phyloP scores from a whole-genome alignment of 805 yeast species.

The Candida krabiensis region DNA sequence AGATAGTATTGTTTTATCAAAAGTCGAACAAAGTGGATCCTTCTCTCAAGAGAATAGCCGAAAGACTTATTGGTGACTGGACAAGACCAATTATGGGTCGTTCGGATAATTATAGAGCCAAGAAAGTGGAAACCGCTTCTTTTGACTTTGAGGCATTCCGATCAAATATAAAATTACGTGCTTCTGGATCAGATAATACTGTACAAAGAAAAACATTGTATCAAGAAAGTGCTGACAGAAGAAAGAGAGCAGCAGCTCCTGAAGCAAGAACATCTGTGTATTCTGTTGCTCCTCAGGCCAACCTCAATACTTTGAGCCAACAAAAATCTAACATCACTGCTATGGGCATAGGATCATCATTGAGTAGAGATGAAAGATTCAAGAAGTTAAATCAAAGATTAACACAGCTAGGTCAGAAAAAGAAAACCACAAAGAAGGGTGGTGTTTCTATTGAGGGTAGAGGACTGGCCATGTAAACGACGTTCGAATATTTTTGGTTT shows the following conservation, averaged over 20 bases:
- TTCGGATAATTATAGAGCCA: slow-evolving; percentile 90
- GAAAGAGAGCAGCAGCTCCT: slow-evolving; percentile 97
- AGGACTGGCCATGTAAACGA: slow-evolving; percentile 32
- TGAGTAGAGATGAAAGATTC: slow-evolving; percentile 74
- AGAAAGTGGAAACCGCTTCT: slow-evolving; percentile 64
- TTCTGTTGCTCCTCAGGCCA: slow-evolving; percentile 84
- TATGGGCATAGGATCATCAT: slow-evolving; percentile 50
- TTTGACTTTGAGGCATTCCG: slow-evolving; percentile 61
- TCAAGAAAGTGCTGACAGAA: slow-evolving; percentile 86
- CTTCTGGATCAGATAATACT: slow-evolving; percentile 29
- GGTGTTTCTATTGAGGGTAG: slow-evolving; percentile 84
- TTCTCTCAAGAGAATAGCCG: slow-evolving; percentile 82
- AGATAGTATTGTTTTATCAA: slow-evolving; percentile 90
- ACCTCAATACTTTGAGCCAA: slow-evolving; percentile 43
- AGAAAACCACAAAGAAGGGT: slow-evolving; percentile 54
- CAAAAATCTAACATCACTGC: slow-evolving; percentile 37
- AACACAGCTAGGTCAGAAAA: slow-evolving; percentile 47
- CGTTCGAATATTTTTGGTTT: too few relatives aligned
- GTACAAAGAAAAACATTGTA: slow-evolving; percentile 60
- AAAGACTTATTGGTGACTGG: slow-evolving; percentile 93
- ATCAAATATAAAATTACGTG: slow-evolving; percentile 36
- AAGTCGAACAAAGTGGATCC: slow-evolving; percentile 88
- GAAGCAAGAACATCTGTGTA: slow-evolving; percentile 84
- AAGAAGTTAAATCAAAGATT: slow-evolving; percentile 68
- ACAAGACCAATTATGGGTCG: slow-evolving; percentile 97